Base-by-base conservation (phyloP, 1,284 basidiomycete species). In the Ustilago nuda region DNA sequence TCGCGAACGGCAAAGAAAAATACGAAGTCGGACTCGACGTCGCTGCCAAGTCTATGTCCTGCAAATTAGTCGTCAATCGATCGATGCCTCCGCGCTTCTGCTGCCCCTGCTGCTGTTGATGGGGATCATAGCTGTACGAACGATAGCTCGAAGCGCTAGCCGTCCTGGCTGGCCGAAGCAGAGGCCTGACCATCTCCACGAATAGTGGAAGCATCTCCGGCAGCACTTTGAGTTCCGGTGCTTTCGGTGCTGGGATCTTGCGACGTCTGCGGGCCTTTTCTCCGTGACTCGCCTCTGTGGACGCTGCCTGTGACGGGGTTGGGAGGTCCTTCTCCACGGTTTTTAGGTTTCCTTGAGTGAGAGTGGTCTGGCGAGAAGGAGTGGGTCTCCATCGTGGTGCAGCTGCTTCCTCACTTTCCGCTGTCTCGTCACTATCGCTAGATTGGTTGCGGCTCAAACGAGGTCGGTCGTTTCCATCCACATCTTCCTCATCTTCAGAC, bases 191-290 rank as follows among this genome's bases (percentile, higher is more conserved):
- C 78, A 83, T 80, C 67, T 82, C 82, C 36, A 81, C 76, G 39
- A 83, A 83, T 4, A 82, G 60, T 7, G 82, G 82, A 15, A 82
- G 69, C 82, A 83, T 82, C 58, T 82, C 82, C 5, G 82, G 82
- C 15, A 83, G 90, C 76, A 92, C 89, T 65, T 89, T 88, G 58
- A 98, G 88, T 66, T 93, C 91, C 1, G 96, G 96, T 56, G 92
- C 90, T 74, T 91, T 89, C 46, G 93, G 87, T 2, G 87, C 82
- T 48, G 88, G 85, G 2, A 88, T 86, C 50, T 86, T 87, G 84
- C 88, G 88, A 70, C 87, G 84, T 82, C 86, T 82, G 83, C 86
- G 86, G 33, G 12, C 50, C 62, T 60, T 73, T 17, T 52, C 70
- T 9, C 30, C 53, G 13, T 36, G 32, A 53, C 13, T 54, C 23